phyloP scores from a whole-genome alignment of 1,284 basidiomycete genomes.

The Tremellales sp. region DNA sequence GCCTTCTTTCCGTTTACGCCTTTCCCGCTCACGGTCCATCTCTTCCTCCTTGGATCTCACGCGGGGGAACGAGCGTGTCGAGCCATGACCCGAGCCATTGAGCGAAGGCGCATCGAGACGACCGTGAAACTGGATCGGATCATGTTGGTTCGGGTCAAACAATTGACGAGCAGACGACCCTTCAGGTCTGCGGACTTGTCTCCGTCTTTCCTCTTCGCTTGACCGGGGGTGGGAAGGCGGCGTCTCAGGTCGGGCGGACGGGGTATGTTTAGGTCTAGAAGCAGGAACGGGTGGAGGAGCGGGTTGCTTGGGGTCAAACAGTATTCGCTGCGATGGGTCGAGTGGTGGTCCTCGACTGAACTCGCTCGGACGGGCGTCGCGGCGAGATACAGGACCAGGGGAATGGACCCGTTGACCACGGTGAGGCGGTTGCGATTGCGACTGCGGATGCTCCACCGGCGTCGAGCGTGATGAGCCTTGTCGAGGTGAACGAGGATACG shows the following conservation, averaged over 20 bases:
- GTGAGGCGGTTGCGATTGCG: neutral
- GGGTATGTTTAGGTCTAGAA: too few relatives aligned
- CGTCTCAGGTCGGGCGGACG: too few relatives aligned
- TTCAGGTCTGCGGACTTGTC: too few relatives aligned
- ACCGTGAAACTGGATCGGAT: slow-evolving; percentile 48
- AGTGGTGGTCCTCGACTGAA: slow-evolving; percentile 9
- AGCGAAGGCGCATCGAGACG: slow-evolving; percentile 2
- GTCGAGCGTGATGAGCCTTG: neutral
- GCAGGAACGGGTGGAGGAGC: too few relatives aligned
- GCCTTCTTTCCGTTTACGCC: slow-evolving; percentile 43
- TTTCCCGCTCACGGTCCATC: slow-evolving; percentile 45
- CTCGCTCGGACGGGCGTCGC: slow-evolving; percentile 3
- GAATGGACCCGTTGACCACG: neutral
- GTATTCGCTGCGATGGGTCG: slow-evolving; percentile 23
- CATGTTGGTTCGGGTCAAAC: slow-evolving; percentile 54
- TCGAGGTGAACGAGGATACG: neutral
- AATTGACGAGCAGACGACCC: too few relatives aligned
- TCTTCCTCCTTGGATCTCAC: slow-evolving; percentile 37
- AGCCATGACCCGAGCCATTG: slow-evolving; percentile 3
- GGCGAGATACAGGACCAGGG: neutral
- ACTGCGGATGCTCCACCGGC: neutral
- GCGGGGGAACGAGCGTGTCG: neutral
- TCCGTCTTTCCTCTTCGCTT: too few relatives aligned
- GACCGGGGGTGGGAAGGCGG: too few relatives aligned
- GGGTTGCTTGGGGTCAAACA: slow-evolving; percentile 57